phyloP scores from a whole-genome alignment of 148 eudicot species.

The Tetragonia tetragonoides region DNA sequence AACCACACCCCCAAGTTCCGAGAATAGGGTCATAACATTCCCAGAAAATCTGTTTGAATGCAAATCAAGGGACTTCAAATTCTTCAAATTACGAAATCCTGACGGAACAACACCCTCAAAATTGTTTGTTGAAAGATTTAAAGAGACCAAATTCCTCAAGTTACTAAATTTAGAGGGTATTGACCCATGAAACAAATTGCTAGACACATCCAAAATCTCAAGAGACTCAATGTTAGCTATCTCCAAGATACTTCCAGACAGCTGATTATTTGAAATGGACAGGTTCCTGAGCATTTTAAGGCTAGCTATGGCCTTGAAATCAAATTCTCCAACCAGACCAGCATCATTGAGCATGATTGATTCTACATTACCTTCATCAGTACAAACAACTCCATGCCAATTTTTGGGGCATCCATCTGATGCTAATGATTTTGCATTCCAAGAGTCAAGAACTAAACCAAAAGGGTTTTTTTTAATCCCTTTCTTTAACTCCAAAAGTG shows the following conservation, averaged over 20 bases:
- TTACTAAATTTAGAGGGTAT: constrained; percentile 38
- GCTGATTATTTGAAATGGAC: constrained; percentile 52
- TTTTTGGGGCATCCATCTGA: constrained; percentile 61
- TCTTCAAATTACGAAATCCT: constrained; percentile 41
- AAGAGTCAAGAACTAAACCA: constrained; percentile 42
- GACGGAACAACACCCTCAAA: constrained; percentile 44
- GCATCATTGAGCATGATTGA: constrained; percentile 43
- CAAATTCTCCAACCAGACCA: constrained; percentile 50
- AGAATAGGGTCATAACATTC: constrained; percentile 43
- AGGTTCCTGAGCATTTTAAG: constrained; percentile 50
- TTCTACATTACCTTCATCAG: constrained; percentile 43
- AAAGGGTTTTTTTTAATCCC: constrained; percentile 45
- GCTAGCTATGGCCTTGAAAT: constrained; percentile 37
- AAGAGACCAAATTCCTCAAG: constrained; percentile 35
- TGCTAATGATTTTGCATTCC: constrained; percentile 51
- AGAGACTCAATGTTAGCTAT: constrained; percentile 39
- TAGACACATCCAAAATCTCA: constrained; percentile 52
- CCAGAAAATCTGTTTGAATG: constrained; percentile 54
- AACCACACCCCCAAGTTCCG: constrained; percentile 39
- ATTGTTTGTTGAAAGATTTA: constrained; percentile 55
- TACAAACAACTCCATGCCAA: constrained; percentile 62
- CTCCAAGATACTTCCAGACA: constrained; percentile 42
- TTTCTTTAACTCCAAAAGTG: constrained; percentile 56
- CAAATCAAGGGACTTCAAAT: constrained; percentile 52
- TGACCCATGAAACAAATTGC: constrained; percentile 49